Evolutionary conservation across 1,284 basidiomycete genomes (phyloP), one percentile per base, ranked within the genome.

Genomic region (Cerioporus squamosus): DNA sequence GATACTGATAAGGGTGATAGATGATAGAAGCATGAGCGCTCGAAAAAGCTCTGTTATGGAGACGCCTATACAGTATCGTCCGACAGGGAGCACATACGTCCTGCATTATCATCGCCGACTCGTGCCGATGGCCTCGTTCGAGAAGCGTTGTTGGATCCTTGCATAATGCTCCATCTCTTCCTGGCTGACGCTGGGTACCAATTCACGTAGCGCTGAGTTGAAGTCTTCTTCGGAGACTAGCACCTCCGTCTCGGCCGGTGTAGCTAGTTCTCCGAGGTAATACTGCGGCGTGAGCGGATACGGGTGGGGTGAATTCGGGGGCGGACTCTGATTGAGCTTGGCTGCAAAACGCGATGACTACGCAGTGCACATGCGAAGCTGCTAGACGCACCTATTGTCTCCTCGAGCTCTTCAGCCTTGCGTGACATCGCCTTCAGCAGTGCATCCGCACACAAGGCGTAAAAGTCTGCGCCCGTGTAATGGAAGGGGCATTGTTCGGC

Each of bases 401-500:
- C 71, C 62, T 97, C 97, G 14, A 99, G 79, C 48, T 85, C 85
- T 64, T 84, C 81, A 0, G 97, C 95, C 64, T 91, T 95, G 44
- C 93, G 81, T 23, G 94, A 90, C 90, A 99, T 97, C 7, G 97
- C 94, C 70, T 94, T 94, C 48, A 99, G 82, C 83, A 99, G 88
- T 1, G 97, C 95, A 72, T 99, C 97, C 3, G 95, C 93, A 72
- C 97, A 98, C 15, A 99, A 79, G 0, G 97, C 97, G 77, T 99
- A 99, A 66, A 99, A 95, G 74, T 99, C 97, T 36, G 97, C 97
- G 24, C 97, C 95, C 3, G 95, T 98, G 69, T 91, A 94, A 72
- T 97, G 95, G 79, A 97, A 94, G 0, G 95, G 90, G 62, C 95
- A 98, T 52, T 80, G 78, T 40, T 90, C 81, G 14, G 93, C 91